Percentiles rank a stretch among this genome's conserved stretches.
Evolutionary conservation across 2,329 filamentous ascomycete genomes (phyloP).

Genomic region (Aspergillus quadrilineatus): DNA sequence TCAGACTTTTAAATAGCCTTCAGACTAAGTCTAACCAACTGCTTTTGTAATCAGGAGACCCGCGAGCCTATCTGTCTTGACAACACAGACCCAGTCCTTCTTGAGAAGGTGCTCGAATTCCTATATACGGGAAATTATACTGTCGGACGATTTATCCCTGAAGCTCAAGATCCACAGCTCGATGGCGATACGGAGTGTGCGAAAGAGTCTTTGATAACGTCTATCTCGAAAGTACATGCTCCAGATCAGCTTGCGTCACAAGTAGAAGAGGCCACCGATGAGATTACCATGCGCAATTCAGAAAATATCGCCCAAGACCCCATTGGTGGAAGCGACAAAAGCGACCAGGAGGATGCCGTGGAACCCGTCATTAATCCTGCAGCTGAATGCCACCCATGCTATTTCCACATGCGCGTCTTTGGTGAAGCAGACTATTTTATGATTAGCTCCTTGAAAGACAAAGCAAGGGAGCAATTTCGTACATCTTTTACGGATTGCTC

Average conservation of each 20-base stretch:
- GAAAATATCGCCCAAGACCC: constrained; percentile 3
- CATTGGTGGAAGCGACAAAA: neutral
- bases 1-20: neutral
- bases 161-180: constrained; percentile 1
- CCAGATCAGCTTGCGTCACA: neutral
- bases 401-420: neutral
- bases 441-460: constrained; percentile 1
- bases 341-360: neutral
- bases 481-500: neutral
- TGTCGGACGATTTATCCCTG: neutral
- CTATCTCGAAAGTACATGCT: neutral
- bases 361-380: neutral
- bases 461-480: neutral
- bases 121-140: neutral
- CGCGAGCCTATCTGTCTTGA: neutral
- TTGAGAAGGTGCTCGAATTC: constrained; percentile 1
- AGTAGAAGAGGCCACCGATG: too few relatives aligned
- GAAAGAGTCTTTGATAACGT: neutral
- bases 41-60: neutral
- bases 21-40: neutral
- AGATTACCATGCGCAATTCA: neutral
- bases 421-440: constrained; percentile 1
- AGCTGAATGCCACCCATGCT: neutral
- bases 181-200: neutral
- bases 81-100: constrained; percentile 2